phyloP scores from a whole-genome alignment of 805 yeast genomes.

The Sugiyamaella chiloensis region DNA sequence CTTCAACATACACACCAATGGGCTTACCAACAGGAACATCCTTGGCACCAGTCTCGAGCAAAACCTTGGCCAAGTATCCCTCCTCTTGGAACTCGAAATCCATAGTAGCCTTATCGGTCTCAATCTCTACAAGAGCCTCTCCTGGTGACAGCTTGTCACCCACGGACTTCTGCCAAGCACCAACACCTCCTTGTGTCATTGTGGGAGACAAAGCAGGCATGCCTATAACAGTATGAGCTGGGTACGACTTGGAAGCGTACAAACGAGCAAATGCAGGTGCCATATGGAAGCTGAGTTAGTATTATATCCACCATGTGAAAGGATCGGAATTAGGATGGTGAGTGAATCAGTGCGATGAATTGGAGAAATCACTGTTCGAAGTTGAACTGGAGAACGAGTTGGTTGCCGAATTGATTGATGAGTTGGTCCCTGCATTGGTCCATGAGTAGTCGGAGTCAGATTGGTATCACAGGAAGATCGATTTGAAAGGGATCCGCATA shows the following conservation, averaged over 20 bases:
- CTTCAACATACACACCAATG: constrained; percentile 94
- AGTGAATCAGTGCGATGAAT: too few relatives aligned
- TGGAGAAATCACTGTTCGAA: not conserved
- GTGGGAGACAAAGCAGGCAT: constrained; percentile 99
- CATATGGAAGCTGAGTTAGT: constrained; percentile 3
- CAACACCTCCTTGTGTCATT: constrained; percentile 93
- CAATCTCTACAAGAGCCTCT: constrained; percentile 93
- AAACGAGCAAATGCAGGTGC: constrained; percentile 30
- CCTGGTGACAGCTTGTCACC: constrained; percentile 91
- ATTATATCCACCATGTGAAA: too few relatives aligned
- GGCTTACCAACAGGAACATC: constrained; percentile 94
- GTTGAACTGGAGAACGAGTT: not conserved
- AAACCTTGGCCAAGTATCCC: constrained; percentile 83
- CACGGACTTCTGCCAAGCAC: constrained; percentile 81
- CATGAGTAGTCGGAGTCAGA: too few relatives aligned
- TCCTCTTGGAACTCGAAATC: constrained; percentile 98
- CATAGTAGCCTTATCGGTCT: constrained; percentile 97
- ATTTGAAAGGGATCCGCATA: too few relatives aligned
- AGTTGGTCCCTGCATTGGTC: too few relatives aligned
- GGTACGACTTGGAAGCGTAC: constrained; percentile 51
- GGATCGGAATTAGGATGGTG: too few relatives aligned
- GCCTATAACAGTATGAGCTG: constrained; percentile 80
- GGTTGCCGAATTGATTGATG: too few relatives aligned
- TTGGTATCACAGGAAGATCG: too few relatives aligned
- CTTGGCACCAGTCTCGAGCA: constrained; percentile 79